Base-by-base conservation (phyloP, 2,329 filamentous ascomycete species). In the Myriangium duriaei region DNA sequence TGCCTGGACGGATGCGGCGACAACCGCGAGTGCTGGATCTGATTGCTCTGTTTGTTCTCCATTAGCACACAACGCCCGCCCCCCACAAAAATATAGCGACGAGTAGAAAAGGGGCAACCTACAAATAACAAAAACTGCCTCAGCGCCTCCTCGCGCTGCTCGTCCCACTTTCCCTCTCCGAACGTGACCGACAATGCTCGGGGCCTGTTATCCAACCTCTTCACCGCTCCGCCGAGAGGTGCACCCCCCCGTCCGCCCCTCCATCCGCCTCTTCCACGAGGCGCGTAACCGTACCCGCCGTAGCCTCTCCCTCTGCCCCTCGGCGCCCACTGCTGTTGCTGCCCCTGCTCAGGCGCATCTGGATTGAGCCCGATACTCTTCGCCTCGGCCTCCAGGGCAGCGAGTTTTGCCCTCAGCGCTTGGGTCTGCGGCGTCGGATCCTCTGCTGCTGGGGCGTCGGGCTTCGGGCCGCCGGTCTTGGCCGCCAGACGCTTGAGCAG, bases 141-240 rank as follows among this genome's bases (percentile, higher is more conserved):
- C 30, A 88, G 62, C 17, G 68, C 67, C 57, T 86, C 81, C 46
- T 86, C 77, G 50, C 73, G 74, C 18, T 70, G 69, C 3, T 76
- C 74, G 51, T 79, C 76, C 56, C 76, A 75, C 9, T 74, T 68
- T 3, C 75, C 79, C 16, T 49, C 46, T 1, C 42, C 42, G 39
- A 58, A 54, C 5, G 67, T 66, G 15, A 88, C 60, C 4, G 71
- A 68, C 7, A 91, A 63, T 44, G 69, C 76, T 53, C 72, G 80
- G 0, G 83, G 78, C 31, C 83, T 68, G 54, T 87, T 86, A 51
- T 91, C 83, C 14, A 91, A 65, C 12, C 79, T 78, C 47, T 68
- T 64, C 11, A 73, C 69, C 39, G 64, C 65, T 47, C 78, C 65
- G 16, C 63, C 63, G 12, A 59, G 55, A 24, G 59, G 41, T 13